Conservation (phyloP, 495 filamentous ascomycete species). For the Xylaria nigripes region DNA sequence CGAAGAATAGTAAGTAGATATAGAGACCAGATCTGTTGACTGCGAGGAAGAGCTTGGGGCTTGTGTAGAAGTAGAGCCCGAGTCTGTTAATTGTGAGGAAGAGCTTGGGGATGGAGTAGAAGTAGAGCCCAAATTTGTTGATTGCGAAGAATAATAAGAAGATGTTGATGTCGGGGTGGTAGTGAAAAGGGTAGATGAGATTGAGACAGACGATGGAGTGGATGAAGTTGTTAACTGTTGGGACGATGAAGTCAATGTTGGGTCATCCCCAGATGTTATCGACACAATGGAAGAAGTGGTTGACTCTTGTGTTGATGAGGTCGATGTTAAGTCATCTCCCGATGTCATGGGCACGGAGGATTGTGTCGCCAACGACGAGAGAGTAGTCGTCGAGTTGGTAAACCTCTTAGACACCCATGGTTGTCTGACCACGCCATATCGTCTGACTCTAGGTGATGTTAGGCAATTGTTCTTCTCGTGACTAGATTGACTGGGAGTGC, state of each 20-base stretch:
- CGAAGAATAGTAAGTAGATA: slow-evolving; percentile 2
- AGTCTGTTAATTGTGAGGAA: slow-evolving; percentile 1
- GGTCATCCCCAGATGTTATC: neutral
- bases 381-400: slow-evolving; percentile 13
- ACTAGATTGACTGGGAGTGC: neutral
- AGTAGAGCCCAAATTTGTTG: neutral
- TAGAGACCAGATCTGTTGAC: too few species aligned
- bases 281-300: slow-evolving; percentile 5
- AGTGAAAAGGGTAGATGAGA: slow-evolving; percentile 1
- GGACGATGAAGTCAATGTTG: neutral
- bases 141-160: neutral
- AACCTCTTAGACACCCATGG: slow-evolving; percentile 15
- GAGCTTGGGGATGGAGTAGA: neutral
- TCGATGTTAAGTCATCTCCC: neutral
- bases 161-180: neutral
- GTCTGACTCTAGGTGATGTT: slow-evolving; percentile 15
- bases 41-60: slow-evolving; percentile 9
- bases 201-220: neutral
- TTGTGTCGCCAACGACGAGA: slow-evolving; percentile 4
- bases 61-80: neutral
- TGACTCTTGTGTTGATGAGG: slow-evolving; percentile 3
- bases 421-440: slow-evolving; percentile 6
- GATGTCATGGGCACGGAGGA: slow-evolving; percentile 2
- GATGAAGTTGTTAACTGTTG: slow-evolving; percentile 9
- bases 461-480: slow-evolving; percentile 2